Evolutionary conservation across 2,329 filamentous ascomycete genomes (phyloP).

Genomic region (Trichoderma lentiforme): DNA sequence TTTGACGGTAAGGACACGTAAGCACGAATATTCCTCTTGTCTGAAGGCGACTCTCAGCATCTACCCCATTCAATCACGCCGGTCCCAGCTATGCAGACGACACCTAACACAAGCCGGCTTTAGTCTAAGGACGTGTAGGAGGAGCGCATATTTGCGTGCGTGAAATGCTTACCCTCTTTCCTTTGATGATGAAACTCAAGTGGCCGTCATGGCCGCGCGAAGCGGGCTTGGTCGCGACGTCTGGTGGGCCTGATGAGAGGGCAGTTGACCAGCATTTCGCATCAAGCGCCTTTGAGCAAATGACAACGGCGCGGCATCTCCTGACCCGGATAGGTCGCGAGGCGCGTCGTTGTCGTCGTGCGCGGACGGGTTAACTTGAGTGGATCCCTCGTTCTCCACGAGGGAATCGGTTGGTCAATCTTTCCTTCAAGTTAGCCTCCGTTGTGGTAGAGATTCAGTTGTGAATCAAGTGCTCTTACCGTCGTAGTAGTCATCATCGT

Average conservation of each 20-base stretch:
- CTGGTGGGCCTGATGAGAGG: conserved; percentile 44
- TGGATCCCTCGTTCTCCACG: conserved; percentile 79
- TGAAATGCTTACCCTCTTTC: conserved; percentile 29
- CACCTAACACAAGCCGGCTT: not conserved
- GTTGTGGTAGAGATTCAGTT: not conserved
- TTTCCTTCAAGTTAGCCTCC: conserved; percentile 30
- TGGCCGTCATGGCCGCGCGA: conserved; percentile 63
- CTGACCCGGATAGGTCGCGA: conserved; percentile 40
- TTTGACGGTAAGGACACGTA: conserved; percentile 3
- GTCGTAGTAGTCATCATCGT: conserved; percentile 92
- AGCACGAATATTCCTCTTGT: conserved; percentile 7
- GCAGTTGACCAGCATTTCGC: conserved; percentile 46
- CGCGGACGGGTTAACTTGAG: conserved; percentile 57
- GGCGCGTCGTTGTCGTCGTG: conserved; percentile 41
- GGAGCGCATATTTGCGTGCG: not conserved
- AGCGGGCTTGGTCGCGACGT: conserved; percentile 64
- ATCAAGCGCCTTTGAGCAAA: conserved; percentile 46
- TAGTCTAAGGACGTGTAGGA: not conserved
- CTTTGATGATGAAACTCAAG: conserved; percentile 45
- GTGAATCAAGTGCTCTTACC: conserved; percentile 35
- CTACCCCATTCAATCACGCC: conserved; percentile 14
- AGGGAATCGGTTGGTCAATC: conserved; percentile 91
- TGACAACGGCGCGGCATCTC: conserved; percentile 45
- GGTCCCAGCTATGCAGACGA: conserved; percentile 17
- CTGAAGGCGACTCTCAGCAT: conserved; percentile 10